Evolutionary conservation across 805 yeast species (phyloP).

Genomic region (Candida sithepensis): DNA sequence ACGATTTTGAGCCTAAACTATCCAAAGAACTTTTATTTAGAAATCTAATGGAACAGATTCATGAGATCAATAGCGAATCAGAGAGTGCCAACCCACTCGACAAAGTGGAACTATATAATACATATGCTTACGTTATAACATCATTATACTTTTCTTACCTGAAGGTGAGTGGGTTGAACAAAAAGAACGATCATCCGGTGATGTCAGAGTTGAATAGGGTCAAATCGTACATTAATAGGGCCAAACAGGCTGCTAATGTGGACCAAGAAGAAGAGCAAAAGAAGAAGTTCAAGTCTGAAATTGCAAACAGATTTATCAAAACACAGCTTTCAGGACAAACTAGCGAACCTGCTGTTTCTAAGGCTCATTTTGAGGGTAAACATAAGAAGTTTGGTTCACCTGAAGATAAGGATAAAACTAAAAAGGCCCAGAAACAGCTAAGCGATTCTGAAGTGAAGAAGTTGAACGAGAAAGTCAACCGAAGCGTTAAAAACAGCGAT

Average conservation of each 20-base stretch:
- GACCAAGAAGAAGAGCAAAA: constrained; percentile 22
- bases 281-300: constrained; percentile 26
- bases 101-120: constrained; percentile 32
- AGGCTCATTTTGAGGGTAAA: constrained; percentile 47
- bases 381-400: constrained; percentile 43
- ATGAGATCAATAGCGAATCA: constrained; percentile 1
- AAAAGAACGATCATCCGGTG: constrained; percentile 54
- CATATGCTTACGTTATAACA: constrained; percentile 47
- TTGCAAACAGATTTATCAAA: constrained; percentile 41
- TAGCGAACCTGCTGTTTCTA: constrained; percentile 48
- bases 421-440: not conserved
- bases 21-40: constrained; percentile 33
- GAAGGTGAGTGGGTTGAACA: constrained; percentile 53
- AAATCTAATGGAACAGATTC: constrained; percentile 37
- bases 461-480: constrained; percentile 1
- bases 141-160: constrained; percentile 58
- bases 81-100: constrained; percentile 18
- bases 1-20: constrained; percentile 33
- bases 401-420: not conserved
- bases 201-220: constrained; percentile 65
- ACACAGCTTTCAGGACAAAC: constrained; percentile 12
- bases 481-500: not conserved
- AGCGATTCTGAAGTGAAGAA: not conserved
- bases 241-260: constrained; percentile 37
- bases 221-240: constrained; percentile 61